These are phyloP conservation scores for Fusarium nematophilum DNA, from an alignment of 2,329 filamentous ascomycete species.

Conservation along the genomic window DNA sequence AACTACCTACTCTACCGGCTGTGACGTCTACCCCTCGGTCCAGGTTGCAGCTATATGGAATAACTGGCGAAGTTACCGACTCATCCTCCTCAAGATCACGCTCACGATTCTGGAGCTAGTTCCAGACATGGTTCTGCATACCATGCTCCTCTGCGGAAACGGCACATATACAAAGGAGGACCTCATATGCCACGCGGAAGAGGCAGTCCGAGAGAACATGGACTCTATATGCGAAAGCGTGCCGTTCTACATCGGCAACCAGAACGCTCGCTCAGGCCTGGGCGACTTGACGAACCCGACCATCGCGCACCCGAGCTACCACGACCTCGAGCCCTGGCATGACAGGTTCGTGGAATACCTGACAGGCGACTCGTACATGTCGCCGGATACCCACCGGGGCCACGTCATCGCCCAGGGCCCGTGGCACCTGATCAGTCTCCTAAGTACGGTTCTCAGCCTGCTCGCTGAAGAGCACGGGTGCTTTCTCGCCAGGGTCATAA, in stretches of 20 bases:
- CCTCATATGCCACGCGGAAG: background rate
- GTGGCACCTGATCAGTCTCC: constrained; percentile 8
- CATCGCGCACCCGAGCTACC: constrained; percentile 17
- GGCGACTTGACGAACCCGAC: background rate
- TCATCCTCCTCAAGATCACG: constrained; percentile 12
- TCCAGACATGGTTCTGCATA: background rate
- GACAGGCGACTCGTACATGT: constrained; percentile 3
- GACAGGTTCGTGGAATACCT: constrained; percentile 1
- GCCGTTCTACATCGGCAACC: constrained; percentile 22
- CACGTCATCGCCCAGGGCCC: constrained; percentile 9
- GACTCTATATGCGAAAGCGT: constrained; percentile 17
- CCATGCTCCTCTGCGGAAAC: background rate
- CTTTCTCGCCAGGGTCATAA: background rate
- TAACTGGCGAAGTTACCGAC: constrained; percentile 21
- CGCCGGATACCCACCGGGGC: background rate
- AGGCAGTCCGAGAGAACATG: constrained; percentile 3
- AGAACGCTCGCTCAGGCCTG: background rate
- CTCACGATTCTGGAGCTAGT: constrained; percentile 4
- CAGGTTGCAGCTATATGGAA: constrained; percentile 17
- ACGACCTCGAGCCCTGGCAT: background rate
- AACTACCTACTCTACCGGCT: background rate
- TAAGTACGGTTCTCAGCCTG: background rate
- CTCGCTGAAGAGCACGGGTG: background rate
- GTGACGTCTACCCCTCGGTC: constrained; percentile 15
- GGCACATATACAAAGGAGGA: background rate